phyloP scores from a whole-genome alignment of 1,139 yeast species.

The Wickerhamiella pararugosa region DNA sequence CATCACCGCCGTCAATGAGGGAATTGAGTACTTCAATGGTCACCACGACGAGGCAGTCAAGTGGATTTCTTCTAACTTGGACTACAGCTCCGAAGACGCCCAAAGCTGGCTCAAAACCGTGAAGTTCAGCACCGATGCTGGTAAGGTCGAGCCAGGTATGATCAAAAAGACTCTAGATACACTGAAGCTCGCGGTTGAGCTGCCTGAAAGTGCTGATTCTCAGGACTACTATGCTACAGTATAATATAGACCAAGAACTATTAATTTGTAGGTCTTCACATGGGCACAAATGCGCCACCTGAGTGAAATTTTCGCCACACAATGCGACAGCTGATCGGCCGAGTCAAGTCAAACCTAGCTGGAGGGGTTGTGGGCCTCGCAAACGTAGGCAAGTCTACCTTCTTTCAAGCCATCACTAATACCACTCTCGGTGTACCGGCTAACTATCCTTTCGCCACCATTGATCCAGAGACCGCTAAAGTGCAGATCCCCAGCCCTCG shows the following conservation, averaged over 20 bases:
- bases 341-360: slow-evolving; percentile 57
- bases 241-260: background rate
- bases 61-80: slow-evolving; percentile 51
- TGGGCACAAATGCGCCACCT: background rate
- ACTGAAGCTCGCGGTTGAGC: slow-evolving; percentile 48
- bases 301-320: background rate
- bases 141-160: slow-evolving; percentile 35
- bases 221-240: slow-evolving; percentile 12
- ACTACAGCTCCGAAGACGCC: slow-evolving; percentile 67
- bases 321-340: slow-evolving; percentile 6
- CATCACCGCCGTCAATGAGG: slow-evolving; percentile 42
- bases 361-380: slow-evolving; percentile 86
- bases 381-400: slow-evolving; percentile 74
- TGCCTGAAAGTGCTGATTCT: slow-evolving; percentile 18
- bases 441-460: slow-evolving; percentile 92
- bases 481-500: slow-evolving; percentile 83
- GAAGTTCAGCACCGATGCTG: slow-evolving; percentile 38
- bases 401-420: slow-evolving; percentile 51
- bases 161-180: slow-evolving; percentile 43
- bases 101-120: slow-evolving; percentile 69
- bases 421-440: slow-evolving; percentile 93
- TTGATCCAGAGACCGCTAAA: slow-evolving; percentile 95
- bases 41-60: slow-evolving; percentile 52
- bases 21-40: slow-evolving; percentile 46
- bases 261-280: background rate